phyloP scores from a whole-genome alignment of 139 green algal species.

The Limnomonas spitsbergensis region DNA sequence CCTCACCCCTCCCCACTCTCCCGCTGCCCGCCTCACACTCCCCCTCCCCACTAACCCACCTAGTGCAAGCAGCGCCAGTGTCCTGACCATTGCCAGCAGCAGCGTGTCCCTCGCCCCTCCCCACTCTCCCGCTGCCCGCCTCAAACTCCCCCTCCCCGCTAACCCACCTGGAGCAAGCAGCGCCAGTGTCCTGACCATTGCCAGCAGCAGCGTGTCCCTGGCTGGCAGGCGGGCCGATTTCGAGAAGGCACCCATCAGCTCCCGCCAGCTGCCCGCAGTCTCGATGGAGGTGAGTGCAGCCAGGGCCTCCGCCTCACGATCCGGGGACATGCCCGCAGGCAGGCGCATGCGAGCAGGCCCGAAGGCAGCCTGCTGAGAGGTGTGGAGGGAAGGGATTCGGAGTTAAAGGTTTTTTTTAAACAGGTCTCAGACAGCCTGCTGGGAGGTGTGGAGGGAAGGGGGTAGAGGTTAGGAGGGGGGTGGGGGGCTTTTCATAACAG shows the following conservation, averaged over 20 bases:
- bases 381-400: too few relatives aligned
- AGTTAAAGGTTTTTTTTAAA: too few relatives aligned
- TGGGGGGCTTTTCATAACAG: too few relatives aligned
- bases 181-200: neutral
- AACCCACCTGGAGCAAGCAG: neutral
- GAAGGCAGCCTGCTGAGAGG: neutral
- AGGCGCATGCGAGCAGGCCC: neutral
- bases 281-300: neutral
- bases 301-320: neutral
- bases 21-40: too few relatives aligned
- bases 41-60: too few relatives aligned
- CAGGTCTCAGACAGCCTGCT: too few relatives aligned
- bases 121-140: too few relatives aligned
- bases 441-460: too few relatives aligned
- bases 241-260: neutral
- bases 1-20: too few relatives aligned
- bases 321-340: neutral
- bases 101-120: neutral
- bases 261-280: neutral
- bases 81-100: neutral
- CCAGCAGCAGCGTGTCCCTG: neutral
- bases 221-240: neutral
- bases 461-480: too few relatives aligned
- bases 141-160: too few relatives aligned
- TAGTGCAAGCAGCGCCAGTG: neutral